Percentiles rank a stretch among this genome's conserved stretches.
phyloP scores from a whole-genome alignment of 2,329 filamentous ascomycete genomes.

The Fusarium sororula region DNA sequence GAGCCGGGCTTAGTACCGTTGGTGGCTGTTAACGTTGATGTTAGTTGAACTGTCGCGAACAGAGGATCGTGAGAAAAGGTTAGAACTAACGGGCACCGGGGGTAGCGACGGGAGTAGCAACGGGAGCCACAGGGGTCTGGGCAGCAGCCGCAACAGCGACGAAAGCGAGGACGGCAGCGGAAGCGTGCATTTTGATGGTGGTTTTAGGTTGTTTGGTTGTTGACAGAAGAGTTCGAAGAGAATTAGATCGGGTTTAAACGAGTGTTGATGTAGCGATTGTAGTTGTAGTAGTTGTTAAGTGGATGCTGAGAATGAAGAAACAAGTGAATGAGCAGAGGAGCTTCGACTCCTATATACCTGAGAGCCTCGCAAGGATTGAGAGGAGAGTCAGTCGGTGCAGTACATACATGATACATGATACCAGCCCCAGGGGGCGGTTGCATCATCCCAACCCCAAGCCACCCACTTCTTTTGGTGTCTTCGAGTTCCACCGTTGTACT shows the following conservation, averaged over 20 bases:
- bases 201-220: conserved; percentile 9
- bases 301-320: conserved; percentile 11
- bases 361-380: conserved; percentile 22
- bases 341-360: conserved; percentile 34
- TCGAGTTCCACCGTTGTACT: conserved; percentile 6
- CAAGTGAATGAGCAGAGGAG: conserved; percentile 14
- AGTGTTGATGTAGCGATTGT: conserved; percentile 33
- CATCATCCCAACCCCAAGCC: conserved; percentile 36
- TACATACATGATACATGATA: conserved; percentile 21
- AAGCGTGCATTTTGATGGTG: conserved; percentile 39
- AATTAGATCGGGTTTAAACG: conserved; percentile 24
- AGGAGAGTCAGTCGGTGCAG: conserved; percentile 4
- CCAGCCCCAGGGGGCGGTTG: conserved; percentile 36
- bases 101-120: conserved; percentile 28
- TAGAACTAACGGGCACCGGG: conserved; percentile 28
- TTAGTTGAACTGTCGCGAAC: conserved; percentile 6
- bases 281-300: conserved; percentile 6
- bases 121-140: conserved; percentile 32
- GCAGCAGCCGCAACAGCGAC: conserved; percentile 37
- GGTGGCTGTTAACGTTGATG: conserved; percentile 15
- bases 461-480: conserved; percentile 21
- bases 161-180: conserved; percentile 40
- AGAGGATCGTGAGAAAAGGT: conserved; percentile 14
- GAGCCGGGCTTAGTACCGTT: conserved; percentile 31
- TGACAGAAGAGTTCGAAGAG: conserved; percentile 11